These are phyloP conservation scores for Typha latifolia DNA, from an alignment of 176 grass and related monocot species.

Conservation along the genomic window DNA sequence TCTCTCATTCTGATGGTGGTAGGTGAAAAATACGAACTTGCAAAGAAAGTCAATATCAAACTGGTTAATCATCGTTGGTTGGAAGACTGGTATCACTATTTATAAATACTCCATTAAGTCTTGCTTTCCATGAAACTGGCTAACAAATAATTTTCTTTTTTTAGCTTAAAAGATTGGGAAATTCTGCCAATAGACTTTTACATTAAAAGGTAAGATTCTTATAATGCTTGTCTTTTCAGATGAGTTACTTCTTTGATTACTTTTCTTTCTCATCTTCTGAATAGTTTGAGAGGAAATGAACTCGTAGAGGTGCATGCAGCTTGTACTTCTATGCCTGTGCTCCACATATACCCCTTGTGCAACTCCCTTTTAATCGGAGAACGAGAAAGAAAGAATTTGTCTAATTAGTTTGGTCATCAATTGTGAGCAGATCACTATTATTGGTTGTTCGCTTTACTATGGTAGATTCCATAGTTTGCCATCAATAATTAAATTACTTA, in stretches of 20 bases:
- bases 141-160: constrained; percentile 2
- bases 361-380: too few relatives aligned
- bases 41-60: constrained; percentile 66
- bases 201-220: constrained; percentile 50
- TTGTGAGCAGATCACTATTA: too few relatives aligned
- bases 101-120: background rate
- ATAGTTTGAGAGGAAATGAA: too few relatives aligned
- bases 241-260: constrained; percentile 6
- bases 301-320: too few relatives aligned
- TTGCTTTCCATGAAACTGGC: background rate
- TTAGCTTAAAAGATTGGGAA: constrained; percentile 76
- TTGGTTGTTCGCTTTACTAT: too few relatives aligned
- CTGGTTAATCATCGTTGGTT: constrained; percentile 78
- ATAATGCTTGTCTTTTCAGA: constrained; percentile 5
- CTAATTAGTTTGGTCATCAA: too few relatives aligned
- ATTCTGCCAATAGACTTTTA: constrained; percentile 66
- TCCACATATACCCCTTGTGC: too few relatives aligned
- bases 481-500: too few relatives aligned
- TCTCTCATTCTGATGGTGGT: constrained; percentile 23
- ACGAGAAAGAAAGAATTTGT: too few relatives aligned
- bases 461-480: too few relatives aligned
- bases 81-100: constrained; percentile 61
- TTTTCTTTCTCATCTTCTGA: constrained; percentile 1
- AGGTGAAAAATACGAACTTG: constrained; percentile 88
- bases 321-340: too few relatives aligned